These are phyloP conservation scores for Aspergillus quadrilineatus DNA, from an alignment of 2,329 filamentous ascomycete genomes.

Conservation along the genomic window DNA sequence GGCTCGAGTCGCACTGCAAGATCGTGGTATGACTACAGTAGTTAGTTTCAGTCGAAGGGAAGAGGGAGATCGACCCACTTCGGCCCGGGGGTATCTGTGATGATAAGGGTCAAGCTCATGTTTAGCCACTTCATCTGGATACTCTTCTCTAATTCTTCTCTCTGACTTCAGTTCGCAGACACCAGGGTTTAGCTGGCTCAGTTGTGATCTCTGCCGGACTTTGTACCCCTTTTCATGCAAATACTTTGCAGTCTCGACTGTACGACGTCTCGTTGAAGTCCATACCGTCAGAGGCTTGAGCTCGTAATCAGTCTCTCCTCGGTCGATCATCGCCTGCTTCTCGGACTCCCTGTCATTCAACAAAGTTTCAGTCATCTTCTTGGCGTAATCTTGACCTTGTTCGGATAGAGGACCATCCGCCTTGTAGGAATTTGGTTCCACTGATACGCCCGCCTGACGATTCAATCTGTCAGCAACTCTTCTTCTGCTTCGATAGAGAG, in stretches of 20 bases:
- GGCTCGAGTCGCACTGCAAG: constrained; percentile 96
- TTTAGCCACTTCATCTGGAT: constrained; percentile 87
- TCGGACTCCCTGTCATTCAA: constrained; percentile 82
- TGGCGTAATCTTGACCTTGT: constrained; percentile 76
- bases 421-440: constrained; percentile 89
- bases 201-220: constrained; percentile 87
- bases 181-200: constrained; percentile 96
- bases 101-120: constrained; percentile 96
- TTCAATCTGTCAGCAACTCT: constrained; percentile 2
- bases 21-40: constrained; percentile 84
- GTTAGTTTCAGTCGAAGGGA: constrained; percentile 1
- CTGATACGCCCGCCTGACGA: constrained; percentile 68
- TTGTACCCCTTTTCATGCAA: constrained; percentile 79
- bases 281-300: constrained; percentile 83
- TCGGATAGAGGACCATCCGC: constrained; percentile 81
- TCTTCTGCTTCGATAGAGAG: not conserved
- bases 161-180: constrained; percentile 94
- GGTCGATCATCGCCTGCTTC: constrained; percentile 65
- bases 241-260: constrained; percentile 82
- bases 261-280: constrained; percentile 89
- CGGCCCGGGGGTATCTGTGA: constrained; percentile 89
- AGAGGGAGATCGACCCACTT: constrained; percentile 56
- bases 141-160: constrained; percentile 72
- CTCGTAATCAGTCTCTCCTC: constrained; percentile 66
- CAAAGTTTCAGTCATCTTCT: constrained; percentile 81